Evolutionary conservation across 768 basidiomycete species (phyloP), one percentile per base, ranked within the genome.

Genomic region (Leucocoprinus leucothites): DNA sequence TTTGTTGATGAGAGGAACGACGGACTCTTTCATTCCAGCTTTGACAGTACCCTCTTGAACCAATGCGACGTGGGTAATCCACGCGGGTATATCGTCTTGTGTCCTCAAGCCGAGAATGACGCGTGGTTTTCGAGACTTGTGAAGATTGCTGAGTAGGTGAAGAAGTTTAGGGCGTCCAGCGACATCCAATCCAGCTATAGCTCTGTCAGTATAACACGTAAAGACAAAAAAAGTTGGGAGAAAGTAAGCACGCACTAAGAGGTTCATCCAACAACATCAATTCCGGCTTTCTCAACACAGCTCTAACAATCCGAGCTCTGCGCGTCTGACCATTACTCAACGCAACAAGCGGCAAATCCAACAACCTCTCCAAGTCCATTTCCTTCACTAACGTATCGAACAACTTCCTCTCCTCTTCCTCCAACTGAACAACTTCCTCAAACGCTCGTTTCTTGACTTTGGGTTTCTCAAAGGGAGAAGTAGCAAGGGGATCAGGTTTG

Each of bases 301-400:
- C 89, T 59, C 86, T 82, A 8, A 90, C 76, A 45, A 99, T 89
- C 43, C 94, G 74, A 4, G 94, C 94, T 16, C 92, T 73, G 36
- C 95, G 74, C 26, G 87, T 98, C 73, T 99, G 95, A 0, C 96
- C 96, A 63, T 95, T 96, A 58, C 89, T 91, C 49, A 98, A 67
- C 0, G 91, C 91, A 7, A 98, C 77, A 3, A 91, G 66, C 0
- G 96, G 96, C 4, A 96, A 64, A 64, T 94, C 87, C n/a, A 98
- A 73, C 22, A 95, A 69, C 3, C 74, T 60, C 1, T 68, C 65
- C 38, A 98, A 71, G 8, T 79, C 78, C 65, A 98, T 77, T 45
- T 69, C 67, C 2, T 73, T 69, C 0, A 82, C 75, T n/a, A 91
- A 67, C 1, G 73, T 67, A 3, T 82, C 75, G 53, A 95, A 78